Percentiles rank a stretch among this genome's conserved stretches.
phyloP scores from a whole-genome alignment of 139 green algal genomes.

The Volvox africanus region DNA sequence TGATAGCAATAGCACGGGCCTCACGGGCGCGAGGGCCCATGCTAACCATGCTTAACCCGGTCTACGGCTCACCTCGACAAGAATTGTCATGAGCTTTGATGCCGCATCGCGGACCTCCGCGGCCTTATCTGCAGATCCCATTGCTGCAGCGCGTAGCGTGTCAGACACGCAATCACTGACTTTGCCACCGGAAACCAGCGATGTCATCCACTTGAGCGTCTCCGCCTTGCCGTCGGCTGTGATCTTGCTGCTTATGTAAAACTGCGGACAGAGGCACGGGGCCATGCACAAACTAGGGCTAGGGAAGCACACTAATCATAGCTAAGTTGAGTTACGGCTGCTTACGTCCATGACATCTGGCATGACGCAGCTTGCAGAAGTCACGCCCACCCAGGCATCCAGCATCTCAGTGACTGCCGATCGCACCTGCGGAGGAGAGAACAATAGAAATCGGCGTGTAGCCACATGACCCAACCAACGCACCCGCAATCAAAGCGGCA shows the following conservation, averaged over 20 bases:
- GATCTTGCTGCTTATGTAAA: conserved; percentile 75
- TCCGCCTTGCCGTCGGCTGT: conserved; percentile 78
- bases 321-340: background rate
- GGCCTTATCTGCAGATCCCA: conserved; percentile 80
- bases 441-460: background rate
- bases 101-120: conserved; percentile 80
- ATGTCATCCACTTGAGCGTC: conserved; percentile 69
- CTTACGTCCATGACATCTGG: conserved; percentile 68
- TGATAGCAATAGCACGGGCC: no score
- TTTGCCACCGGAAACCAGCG: background rate
- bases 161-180: conserved; percentile 44
- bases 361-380: conserved; percentile 62
- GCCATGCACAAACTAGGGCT: no score
- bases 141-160: conserved; percentile 51
- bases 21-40: no score
- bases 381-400: conserved; percentile 81
- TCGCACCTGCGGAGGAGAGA: background rate
- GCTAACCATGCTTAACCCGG: no score
- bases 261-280: background rate
- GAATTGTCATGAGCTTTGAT: conserved; percentile 60
- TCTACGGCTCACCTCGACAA: conserved; percentile 61
- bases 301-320: no score
- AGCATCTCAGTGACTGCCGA: conserved; percentile 84
- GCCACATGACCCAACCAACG: no score
- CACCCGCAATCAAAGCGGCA: no score